Evolutionary conservation across 208 protist genomes (phyloP), one percentile per base, ranked within the genome.

Genomic region (Spongospora subterranea): DNA sequence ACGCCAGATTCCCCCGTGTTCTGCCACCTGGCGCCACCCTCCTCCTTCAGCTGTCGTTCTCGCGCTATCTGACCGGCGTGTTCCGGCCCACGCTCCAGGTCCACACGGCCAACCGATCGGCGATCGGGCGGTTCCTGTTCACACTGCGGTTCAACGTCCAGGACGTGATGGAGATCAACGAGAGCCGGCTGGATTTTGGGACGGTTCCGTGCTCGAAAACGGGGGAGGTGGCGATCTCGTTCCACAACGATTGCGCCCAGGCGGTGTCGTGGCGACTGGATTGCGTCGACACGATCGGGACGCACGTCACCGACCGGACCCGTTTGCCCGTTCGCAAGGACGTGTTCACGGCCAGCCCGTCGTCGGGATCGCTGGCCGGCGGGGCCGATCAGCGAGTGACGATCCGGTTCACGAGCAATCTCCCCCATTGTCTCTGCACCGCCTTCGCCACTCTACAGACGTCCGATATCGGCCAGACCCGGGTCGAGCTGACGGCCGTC

Each of bases 61-160:
- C 35, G 6, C n/a, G 71, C 6, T 82, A 82, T 43, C 71, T 82
- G 71, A 82, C 71, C 6, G 71, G 71, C 6, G 35, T 82, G 13
- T 82, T 82, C 71, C 6, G 35, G 35, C 71, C 71, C 6, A 45
- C 35, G n/a, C n/a, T 82, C 6, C 71, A n/a, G 6, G 40, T 82
- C n/a, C 11, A 45, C 6, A 82, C 71, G 13, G 17, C 11, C 6
- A 6, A 82, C 6, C 6, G 17, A 43, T 35, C 35, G 35, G 17
- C 6, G 71, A 35, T 35, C 17, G 71, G 35, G 6, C 6, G 17
- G 17, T 82, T 82, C 71, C 11, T 43, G n/a, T 82, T 82, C 71
- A n/a, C 71, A 6, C 6, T 82, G 71, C 6, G 35, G n/a, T 82
- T 82, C 71, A 82, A 82, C n/a, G 71, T 82, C n/a, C 71, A 82